Conservation (phyloP, 176 grass and related monocot genomes). For the Raddia distichophylla region DNA sequence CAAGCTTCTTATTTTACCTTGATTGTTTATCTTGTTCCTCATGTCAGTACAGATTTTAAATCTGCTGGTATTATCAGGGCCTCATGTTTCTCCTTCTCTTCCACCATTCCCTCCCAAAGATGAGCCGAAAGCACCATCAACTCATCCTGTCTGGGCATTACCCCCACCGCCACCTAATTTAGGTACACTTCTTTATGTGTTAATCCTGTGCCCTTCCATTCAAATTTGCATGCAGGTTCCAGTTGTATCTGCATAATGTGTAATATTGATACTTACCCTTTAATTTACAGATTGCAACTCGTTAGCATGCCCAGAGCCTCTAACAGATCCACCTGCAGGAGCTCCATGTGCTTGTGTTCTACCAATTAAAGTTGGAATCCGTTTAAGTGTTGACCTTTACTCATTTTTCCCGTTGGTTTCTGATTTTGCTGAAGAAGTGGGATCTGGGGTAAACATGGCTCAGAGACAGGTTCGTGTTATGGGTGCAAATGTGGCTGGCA, state of each 20-base stretch:
- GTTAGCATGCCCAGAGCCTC: conserved; percentile 77
- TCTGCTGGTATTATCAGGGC: conserved; percentile 47
- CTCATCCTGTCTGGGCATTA: conserved; percentile 72
- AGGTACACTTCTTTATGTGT: conserved; percentile 42
- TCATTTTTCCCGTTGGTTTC: conserved; percentile 95
- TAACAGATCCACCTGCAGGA: conserved; percentile 69
- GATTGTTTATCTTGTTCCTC: background rate
- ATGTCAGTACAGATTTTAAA: conserved; percentile 23
- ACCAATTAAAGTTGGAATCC: conserved; percentile 93
- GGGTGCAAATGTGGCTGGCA: conserved; percentile 89
- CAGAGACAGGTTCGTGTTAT: conserved; percentile 84
- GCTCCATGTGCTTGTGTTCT: conserved; percentile 88
- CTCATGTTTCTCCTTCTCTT: conserved; percentile 57
- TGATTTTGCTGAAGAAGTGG: conserved; percentile 78
- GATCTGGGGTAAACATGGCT: conserved; percentile 77
- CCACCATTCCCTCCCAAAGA: conserved; percentile 52
- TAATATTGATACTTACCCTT: conserved; percentile 6
- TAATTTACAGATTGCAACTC: conserved; percentile 77
- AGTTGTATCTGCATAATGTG: background rate
- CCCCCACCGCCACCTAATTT: conserved; percentile 96
- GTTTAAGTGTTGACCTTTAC: conserved; percentile 74
- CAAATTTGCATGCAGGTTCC: background rate
- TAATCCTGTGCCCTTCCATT: conserved; percentile 11
- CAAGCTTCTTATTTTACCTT: conserved; percentile 32
- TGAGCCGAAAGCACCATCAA: conserved; percentile 54